Evolutionary conservation across 345 rosid species (phyloP), one percentile per base, ranked within the genome.

Genomic region (Populus deltoides): DNA sequence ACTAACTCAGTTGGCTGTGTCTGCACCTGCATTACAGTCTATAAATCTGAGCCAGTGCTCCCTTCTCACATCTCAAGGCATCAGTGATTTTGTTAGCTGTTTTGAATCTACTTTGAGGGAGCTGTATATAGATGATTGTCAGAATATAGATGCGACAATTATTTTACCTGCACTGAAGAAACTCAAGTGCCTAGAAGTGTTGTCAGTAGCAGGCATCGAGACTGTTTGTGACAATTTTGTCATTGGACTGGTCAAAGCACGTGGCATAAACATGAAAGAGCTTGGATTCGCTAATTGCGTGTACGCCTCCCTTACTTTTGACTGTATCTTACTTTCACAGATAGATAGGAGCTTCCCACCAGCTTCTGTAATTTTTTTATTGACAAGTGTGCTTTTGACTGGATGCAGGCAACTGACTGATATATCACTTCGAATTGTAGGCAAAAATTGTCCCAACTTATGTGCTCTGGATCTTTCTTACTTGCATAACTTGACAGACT

Each of bases 101-200:
- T 80, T 80, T 4, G 70, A 76, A 39, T 72, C 71, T 22, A 81
- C 88, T 39, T 85, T 90, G 76, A 87, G 63, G 66, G 93, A 85
- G 72, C 86, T 90, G 39, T 80, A 82, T 63, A 78, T 86, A 24
- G 93, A 81, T 77, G 86, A 86, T 18, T 90, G 93, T 63, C 85
- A 79, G 35, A 73, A 81, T 72, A 79, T 90, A 24, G 78, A 84
- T 57, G 79, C 74, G 38, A 70, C 71, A 78, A 2, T 25, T 71
- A 81, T 74, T 38, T 80, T 88, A 67, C 80, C 68, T 31, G 75
- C 86, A 74, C 29, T 90, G 68, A 77, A 49, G 79, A 79, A 74
- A 76, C 80, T 87, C 29, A 43, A 70, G 41, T 51, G 25, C 68
- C 29, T 90, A 71, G 86, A 76, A 61, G 85, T 82, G 71, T 79